These are phyloP conservation scores for Umbilicus rupestris DNA, from an alignment of 164 flowering plant species.

Conservation along the genomic window DNA sequence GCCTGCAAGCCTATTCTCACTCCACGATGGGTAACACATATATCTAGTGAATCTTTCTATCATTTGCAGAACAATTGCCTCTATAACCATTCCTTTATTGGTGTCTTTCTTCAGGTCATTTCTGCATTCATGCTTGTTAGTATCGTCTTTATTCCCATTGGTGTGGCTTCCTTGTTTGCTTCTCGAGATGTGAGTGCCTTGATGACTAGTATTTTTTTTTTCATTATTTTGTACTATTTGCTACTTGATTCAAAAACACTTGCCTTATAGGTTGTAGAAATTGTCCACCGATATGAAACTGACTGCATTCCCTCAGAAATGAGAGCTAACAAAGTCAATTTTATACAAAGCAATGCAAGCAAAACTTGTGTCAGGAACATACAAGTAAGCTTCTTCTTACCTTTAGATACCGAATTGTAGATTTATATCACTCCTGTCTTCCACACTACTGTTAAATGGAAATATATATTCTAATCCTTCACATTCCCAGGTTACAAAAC, in stretches of 20 bases:
- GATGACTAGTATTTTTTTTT: not conserved
- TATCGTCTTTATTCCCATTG: slow-evolving; percentile 76
- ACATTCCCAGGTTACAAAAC: slow-evolving; percentile 46
- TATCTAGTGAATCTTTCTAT: not conserved
- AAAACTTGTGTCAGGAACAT: slow-evolving; percentile 58
- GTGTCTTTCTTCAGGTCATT: slow-evolving; percentile 50
- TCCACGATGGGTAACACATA: slow-evolving; percentile 59
- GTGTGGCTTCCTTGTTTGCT: slow-evolving; percentile 71
- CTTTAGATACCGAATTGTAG: not conserved
- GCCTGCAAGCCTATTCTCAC: slow-evolving; percentile 92
- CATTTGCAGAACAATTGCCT: not conserved
- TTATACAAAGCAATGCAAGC: slow-evolving; percentile 20
- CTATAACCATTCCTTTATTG: not conserved
- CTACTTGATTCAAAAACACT: not conserved
- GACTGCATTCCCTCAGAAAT: slow-evolving; percentile 40
- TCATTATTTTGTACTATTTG: not conserved
- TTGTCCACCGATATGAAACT: slow-evolving; percentile 60
- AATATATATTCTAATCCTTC: not conserved
- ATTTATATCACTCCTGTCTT: not conserved
- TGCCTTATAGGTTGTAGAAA: slow-evolving; percentile 59
- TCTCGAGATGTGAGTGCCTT: slow-evolving; percentile 64
- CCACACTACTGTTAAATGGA: not conserved
- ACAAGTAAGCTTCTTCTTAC: slow-evolving; percentile 25
- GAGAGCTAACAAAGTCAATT: not conserved
- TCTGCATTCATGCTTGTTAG: slow-evolving; percentile 44